phyloP scores from a whole-genome alignment of 768 basidiomycete species.

The Termitomyces sp. region DNA sequence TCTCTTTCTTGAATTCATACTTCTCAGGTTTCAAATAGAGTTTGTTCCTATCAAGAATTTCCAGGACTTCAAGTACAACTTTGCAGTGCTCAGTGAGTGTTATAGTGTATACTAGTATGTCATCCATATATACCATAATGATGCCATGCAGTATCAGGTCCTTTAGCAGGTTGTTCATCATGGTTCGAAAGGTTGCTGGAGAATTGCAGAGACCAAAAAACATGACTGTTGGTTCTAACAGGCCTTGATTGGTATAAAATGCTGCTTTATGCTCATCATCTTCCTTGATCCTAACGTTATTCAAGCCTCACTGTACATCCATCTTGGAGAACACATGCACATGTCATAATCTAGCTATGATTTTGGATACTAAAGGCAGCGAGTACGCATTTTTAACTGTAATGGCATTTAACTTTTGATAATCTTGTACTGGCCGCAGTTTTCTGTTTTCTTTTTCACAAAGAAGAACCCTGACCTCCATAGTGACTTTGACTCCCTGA shows the following conservation, averaged over 20 bases:
- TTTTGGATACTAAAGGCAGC: slow-evolving; percentile 27
- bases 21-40: slow-evolving; percentile 23
- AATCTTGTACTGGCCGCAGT: slow-evolving; percentile 30
- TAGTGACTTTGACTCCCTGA: slow-evolving; percentile 23
- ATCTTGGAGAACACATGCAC: slow-evolving; percentile 32
- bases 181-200: slow-evolving; percentile 27
- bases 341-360: slow-evolving; percentile 24
- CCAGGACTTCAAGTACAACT: background rate
- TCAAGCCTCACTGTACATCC: slow-evolving; percentile 39
- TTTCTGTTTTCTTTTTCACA: slow-evolving; percentile 24
- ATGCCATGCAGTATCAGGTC: slow-evolving; percentile 23
- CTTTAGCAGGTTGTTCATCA: slow-evolving; percentile 37
- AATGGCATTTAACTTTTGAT: slow-evolving; percentile 28
- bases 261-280: slow-evolving; percentile 43
- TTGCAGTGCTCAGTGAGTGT: slow-evolving; percentile 18
- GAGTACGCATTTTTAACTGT: slow-evolving; percentile 32
- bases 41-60: background rate
- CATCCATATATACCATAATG: slow-evolving; percentile 38
- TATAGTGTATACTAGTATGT: slow-evolving; percentile 36
- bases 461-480: slow-evolving; percentile 26
- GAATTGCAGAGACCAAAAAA: slow-evolving; percentile 37
- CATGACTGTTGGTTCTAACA: slow-evolving; percentile 30
- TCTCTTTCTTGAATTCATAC: slow-evolving; percentile 22
- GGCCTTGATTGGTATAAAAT: slow-evolving; percentile 21
- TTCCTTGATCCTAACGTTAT: slow-evolving; percentile 35